Evolutionary conservation across 1,139 yeast genomes (phyloP), one percentile per base, ranked within the genome.

Genomic region (Diutina catenulata): DNA sequence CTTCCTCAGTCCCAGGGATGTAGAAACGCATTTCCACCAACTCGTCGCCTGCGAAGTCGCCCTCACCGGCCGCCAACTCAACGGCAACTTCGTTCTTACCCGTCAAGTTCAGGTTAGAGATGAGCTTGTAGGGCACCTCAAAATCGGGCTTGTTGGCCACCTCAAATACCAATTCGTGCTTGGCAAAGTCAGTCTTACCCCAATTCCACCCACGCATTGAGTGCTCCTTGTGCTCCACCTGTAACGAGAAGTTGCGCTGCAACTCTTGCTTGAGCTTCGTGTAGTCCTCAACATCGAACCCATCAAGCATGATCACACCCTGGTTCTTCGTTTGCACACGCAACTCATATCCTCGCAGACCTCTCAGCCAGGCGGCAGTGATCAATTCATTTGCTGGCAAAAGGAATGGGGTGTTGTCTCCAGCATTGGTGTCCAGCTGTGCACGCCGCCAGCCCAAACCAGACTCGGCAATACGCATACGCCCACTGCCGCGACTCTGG

Each of bases 141-240:
- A 91, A 91, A 15, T 81, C 75, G 2, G 98, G 97, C 51, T 82
- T 81, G 49, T 87, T 87, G 51, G 83, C 84, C 26, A 88, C 79
- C 41, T 79, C 78, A 60, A 93, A 88, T 24, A 86, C 74, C 59
- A 91, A 66, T 56, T 91, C 98, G 49, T 87, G 84, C 53, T 95
- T 75, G 11, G 94, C 95, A 56, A 93, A 74, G 55, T 88, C 95
- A 9, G 91, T 70, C 45, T 80, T 78, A 40, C 99, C 99, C 98
- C 98, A 91, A 58, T 91, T 91, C 98, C 98, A 91, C 31, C 99
- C 99, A 60, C 96, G 75, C 48, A 91, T 64, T 5, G 96, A 82
- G 57, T 91, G 98, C 50, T 91, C 97, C 50, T 70, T 76, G 45
- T 74, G 80, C 49, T 91, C 97, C 45, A 93, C 67, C 39, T 72